Conservation (phyloP, 768 basidiomycete species). For the Baorangia bicolor region DNA sequence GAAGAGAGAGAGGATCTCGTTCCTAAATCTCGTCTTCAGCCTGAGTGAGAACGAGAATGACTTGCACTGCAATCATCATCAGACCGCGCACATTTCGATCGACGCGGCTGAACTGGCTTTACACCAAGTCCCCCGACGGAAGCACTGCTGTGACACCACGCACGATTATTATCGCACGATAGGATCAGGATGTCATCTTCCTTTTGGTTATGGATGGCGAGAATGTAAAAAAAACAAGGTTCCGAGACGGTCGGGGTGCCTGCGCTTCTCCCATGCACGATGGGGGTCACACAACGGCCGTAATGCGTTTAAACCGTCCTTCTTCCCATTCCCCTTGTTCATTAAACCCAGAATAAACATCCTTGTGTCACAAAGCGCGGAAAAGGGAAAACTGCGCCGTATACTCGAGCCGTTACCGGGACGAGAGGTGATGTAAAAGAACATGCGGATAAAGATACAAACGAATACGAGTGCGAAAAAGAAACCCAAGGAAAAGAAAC, state of each 20-base stretch:
- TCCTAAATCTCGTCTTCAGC: conserved; percentile 14
- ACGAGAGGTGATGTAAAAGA: conserved; percentile 12
- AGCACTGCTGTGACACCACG: not conserved
- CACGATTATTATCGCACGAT: not conserved
- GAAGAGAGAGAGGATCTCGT: conserved; percentile 6
- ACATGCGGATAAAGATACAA: conserved; percentile 21
- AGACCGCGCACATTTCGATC: conserved; percentile 6
- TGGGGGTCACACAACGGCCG: conserved; percentile 11
- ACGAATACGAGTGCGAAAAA: not conserved
- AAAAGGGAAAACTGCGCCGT: conserved; percentile 1
- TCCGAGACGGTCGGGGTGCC: conserved; percentile 25
- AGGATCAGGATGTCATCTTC: conserved; percentile 2
- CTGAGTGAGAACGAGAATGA: not conserved
- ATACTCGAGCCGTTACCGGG: not conserved
- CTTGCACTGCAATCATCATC: conserved; percentile 3
- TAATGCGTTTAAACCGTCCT: conserved; percentile 21
- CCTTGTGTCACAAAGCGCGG: conserved; percentile 8
- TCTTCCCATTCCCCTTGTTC: conserved; percentile 21
- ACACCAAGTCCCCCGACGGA: not conserved
- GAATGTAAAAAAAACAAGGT: conserved; percentile 25
- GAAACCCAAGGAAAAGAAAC: conserved; percentile 6
- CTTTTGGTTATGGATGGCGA: not conserved
- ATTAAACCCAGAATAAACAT: conserved; percentile 27
- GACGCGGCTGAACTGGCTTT: not conserved
- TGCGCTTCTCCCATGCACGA: conserved; percentile 19